phyloP scores from a whole-genome alignment of 306 rosid genomes.

The Prinsepia uniflora region DNA sequence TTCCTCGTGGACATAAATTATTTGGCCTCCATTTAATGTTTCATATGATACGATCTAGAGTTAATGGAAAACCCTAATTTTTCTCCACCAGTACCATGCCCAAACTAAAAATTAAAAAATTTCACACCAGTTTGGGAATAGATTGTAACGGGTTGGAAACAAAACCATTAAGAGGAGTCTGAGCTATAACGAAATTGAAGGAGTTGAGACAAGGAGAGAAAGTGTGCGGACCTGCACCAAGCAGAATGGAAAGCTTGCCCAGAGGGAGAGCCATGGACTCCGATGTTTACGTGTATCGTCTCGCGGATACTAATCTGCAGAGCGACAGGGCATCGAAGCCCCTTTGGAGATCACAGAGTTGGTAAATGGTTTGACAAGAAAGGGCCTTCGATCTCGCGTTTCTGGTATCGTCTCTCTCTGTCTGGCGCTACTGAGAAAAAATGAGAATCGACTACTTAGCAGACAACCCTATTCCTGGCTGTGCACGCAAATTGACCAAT shows the following conservation, averaged over 20 bases:
- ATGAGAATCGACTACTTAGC: background rate
- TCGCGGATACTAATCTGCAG: slow-evolving; percentile 19
- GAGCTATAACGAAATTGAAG: background rate
- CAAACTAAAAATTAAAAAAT: background rate
- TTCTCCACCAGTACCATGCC: background rate
- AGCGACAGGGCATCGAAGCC: slow-evolving; percentile 32
- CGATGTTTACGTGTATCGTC: background rate
- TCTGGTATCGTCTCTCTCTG: background rate
- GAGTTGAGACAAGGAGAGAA: background rate
- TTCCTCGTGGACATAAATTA: background rate
- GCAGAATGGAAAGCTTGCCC: slow-evolving; percentile 72
- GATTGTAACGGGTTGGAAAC: background rate
- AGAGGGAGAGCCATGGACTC: slow-evolving; percentile 67
- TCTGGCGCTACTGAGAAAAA: background rate
- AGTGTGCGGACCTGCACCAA: slow-evolving; percentile 77
- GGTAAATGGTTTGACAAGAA: slow-evolving; percentile 17
- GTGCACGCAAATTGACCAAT: no score
- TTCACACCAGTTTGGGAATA: background rate
- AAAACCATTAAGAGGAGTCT: background rate
- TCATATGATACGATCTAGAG: background rate
- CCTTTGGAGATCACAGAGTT: slow-evolving; percentile 9
- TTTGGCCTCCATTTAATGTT: background rate
- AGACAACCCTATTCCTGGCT: no score
- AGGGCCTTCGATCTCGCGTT: background rate
- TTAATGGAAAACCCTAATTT: slow-evolving; percentile 28